phyloP scores from a whole-genome alignment of 306 rosid genomes.

The Sphenostylis stenocarpa region DNA sequence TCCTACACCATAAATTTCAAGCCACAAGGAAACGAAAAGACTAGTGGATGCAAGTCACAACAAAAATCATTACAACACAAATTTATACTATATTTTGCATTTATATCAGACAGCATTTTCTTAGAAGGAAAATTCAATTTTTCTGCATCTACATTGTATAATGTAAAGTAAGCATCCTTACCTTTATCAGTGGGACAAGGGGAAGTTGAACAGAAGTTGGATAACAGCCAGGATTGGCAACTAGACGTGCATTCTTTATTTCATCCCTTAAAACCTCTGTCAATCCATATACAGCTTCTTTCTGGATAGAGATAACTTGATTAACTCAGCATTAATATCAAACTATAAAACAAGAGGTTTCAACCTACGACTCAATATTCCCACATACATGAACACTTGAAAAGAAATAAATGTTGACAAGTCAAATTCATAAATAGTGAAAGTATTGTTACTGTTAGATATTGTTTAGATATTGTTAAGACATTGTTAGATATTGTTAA shows the following conservation, averaged over 20 bases:
- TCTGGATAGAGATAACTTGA: conserved; percentile 51
- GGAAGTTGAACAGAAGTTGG: conserved; percentile 96
- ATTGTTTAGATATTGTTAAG: too few species aligned
- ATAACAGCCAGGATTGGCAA: conserved; percentile 98
- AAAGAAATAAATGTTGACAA: conserved; percentile 11
- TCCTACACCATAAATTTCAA: conserved; percentile 3
- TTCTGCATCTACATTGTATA: conserved; percentile 7
- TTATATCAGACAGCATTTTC: not conserved
- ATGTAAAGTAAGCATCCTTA: conserved; percentile 35
- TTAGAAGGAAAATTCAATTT: not conserved
- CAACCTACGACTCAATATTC: not conserved
- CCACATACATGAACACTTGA: not conserved
- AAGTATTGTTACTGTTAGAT: too few species aligned
- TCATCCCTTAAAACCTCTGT: conserved; percentile 82
- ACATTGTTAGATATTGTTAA: too few species aligned
- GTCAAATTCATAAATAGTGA: conserved; percentile 10
- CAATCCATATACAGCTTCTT: conserved; percentile 91
- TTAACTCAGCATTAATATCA: conserved; percentile 25
- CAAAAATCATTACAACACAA: not conserved
- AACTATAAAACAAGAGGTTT: not conserved
- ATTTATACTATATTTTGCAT: not conserved
- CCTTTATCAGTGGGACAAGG: conserved; percentile 89
- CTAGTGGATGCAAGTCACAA: not conserved
- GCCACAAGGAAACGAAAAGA: conserved; percentile 10
- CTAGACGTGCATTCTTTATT: conserved; percentile 73